These are phyloP conservation scores for Leccinum fuscescens DNA, from an alignment of 1,284 basidiomycete species.

Conservation along the genomic window DNA sequence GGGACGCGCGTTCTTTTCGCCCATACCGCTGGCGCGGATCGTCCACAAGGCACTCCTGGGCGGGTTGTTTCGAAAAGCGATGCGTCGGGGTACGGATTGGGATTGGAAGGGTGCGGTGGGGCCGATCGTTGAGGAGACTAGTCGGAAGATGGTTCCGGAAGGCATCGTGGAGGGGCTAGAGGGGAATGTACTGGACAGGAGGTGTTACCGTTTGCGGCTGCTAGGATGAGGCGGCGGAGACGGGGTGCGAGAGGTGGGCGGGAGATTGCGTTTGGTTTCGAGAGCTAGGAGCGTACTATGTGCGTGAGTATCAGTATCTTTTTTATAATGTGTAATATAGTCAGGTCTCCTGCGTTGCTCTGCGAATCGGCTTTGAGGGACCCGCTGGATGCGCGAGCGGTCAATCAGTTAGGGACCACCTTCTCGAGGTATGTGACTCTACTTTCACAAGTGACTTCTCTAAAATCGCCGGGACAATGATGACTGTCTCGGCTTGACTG, in stretches of 20 bases:
- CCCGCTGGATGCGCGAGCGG: background rate
- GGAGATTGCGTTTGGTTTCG: conserved; percentile 21
- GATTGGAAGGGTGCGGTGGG: conserved; percentile 20
- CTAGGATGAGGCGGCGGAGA: conserved; percentile 27
- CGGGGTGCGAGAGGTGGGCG: conserved; percentile 21
- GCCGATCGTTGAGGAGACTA: conserved; percentile 19
- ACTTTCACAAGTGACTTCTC: too few species aligned
- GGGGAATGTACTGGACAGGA: background rate
- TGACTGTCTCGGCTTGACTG: too few species aligned
- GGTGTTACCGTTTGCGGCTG: conserved; percentile 22
- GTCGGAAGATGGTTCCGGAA: conserved; percentile 25
- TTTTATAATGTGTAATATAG: background rate
- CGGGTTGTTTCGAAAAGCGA: conserved; percentile 24
- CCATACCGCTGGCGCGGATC: conserved; percentile 24
- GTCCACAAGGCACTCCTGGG: conserved; percentile 25
- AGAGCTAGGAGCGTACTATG: conserved; percentile 1
- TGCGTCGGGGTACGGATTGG: conserved; percentile 17
- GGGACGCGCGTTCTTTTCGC: conserved; percentile 13
- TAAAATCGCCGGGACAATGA: too few species aligned
- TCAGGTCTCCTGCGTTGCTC: background rate
- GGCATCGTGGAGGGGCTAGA: background rate
- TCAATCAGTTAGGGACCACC: too few species aligned
- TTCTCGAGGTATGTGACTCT: too few species aligned
- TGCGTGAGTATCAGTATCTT: background rate
- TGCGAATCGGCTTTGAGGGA: background rate